Evolutionary conservation across 1,284 basidiomycete genomes (phyloP).

Genomic region (Blastosporella zonata): DNA sequence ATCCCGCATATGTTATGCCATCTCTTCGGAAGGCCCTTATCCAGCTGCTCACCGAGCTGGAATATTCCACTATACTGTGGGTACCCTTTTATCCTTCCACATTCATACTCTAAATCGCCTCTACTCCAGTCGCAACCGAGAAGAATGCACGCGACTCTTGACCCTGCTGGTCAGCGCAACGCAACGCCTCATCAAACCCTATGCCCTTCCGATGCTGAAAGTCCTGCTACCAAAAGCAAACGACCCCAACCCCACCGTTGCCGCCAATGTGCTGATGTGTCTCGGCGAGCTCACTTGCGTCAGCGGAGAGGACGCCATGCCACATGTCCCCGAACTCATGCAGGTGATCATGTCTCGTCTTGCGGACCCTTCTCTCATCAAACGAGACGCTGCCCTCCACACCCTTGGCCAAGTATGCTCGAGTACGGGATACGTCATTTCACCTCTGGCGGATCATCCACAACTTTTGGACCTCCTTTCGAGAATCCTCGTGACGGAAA

Average conservation of each 20-base stretch:
- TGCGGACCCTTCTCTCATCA: constrained; percentile 80
- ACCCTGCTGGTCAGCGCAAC: constrained; percentile 89
- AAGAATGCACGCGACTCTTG: constrained; percentile 88
- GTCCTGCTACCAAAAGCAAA: constrained; percentile 89
- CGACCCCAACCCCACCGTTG: constrained; percentile 84
- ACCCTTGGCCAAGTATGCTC: constrained; percentile 95
- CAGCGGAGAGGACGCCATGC: constrained; percentile 88
- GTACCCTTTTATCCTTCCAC: constrained; percentile 23
- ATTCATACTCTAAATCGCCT: constrained; percentile 9
- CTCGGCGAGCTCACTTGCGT: constrained; percentile 93
- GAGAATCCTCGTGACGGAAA: constrained; percentile 85
- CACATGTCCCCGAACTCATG: constrained; percentile 87
- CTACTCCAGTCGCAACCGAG: constrained; percentile 68
- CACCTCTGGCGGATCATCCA: constrained; percentile 89
- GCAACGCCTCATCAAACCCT: constrained; percentile 93
- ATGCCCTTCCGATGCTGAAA: constrained; percentile 93
- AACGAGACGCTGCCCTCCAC: constrained; percentile 92
- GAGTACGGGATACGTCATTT: constrained; percentile 93
- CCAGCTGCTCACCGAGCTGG: constrained; percentile 94
- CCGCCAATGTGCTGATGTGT: constrained; percentile 91
- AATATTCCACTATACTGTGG: constrained; percentile 90
- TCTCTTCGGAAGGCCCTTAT: constrained; percentile 95
- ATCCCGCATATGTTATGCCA: constrained; percentile 99
- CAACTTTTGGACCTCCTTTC: constrained; percentile 87
- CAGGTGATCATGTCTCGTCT: constrained; percentile 87